phyloP scores from a whole-genome alignment of 2,329 filamentous ascomycete genomes.

The Paramyrothecium sp. region DNA sequence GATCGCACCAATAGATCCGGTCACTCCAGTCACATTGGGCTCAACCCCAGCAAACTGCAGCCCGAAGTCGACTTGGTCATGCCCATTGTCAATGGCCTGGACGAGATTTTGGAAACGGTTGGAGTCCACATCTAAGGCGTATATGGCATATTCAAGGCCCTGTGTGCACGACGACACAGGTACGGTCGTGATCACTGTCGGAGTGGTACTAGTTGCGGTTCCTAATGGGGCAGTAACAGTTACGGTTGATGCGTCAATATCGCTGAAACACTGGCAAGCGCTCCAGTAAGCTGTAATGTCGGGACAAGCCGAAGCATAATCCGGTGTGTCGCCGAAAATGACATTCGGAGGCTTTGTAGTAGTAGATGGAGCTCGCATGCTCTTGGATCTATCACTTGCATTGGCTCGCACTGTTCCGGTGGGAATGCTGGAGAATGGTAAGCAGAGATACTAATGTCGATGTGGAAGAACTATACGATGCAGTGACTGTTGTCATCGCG shows the following conservation, averaged over 20 bases:
- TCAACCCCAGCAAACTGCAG: background rate
- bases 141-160: background rate
- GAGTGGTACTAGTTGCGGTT: background rate
- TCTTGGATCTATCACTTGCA: background rate
- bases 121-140: background rate
- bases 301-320: conserved; percentile 13
- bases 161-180: background rate
- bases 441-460: background rate
- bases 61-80: background rate
- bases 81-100: background rate
- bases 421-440: background rate
- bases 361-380: background rate
- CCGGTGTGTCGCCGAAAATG: conserved; percentile 1
- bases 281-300: conserved; percentile 12
- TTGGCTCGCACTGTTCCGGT: background rate
- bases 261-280: conserved; percentile 16
- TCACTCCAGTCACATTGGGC: background rate
- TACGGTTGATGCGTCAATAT: conserved; percentile 2
- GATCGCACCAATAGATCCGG: background rate
- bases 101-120: background rate
- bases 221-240: background rate
- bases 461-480: background rate
- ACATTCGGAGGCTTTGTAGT: background rate
- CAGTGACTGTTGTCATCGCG: background rate
- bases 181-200: background rate